Evolutionary conservation across 345 rosid species (phyloP).

Genomic region (Bruguiera sexangula): DNA sequence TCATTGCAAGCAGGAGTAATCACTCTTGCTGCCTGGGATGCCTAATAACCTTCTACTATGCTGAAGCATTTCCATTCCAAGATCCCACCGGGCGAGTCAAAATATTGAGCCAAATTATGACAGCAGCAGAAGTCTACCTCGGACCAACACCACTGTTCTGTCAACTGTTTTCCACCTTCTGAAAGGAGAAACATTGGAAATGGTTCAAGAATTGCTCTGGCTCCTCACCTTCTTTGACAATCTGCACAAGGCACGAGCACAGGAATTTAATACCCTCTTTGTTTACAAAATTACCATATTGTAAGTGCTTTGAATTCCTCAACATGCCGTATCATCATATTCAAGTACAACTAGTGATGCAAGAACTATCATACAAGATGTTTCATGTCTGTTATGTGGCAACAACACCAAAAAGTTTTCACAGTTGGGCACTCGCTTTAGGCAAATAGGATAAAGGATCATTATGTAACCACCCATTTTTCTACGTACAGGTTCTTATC

Average conservation of each 20-base stretch:
- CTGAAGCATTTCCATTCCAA: conserved; percentile 2
- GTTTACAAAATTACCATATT: too few species aligned
- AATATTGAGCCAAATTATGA: background rate
- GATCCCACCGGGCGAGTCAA: too few species aligned
- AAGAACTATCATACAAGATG: too few species aligned
- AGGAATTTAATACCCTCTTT: background rate
- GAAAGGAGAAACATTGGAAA: conserved; percentile 28
- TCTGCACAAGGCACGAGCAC: conserved; percentile 25
- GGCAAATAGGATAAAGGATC: too few species aligned
- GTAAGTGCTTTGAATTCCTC: too few species aligned
- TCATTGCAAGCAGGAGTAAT: conserved; percentile 39
- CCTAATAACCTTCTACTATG: conserved; percentile 19
- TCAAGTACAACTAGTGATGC: too few species aligned
- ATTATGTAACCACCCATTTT: background rate
- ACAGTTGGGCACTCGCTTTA: too few species aligned
- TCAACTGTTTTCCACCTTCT: conserved; percentile 22
- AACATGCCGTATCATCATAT: too few species aligned
- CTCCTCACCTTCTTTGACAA: conserved; percentile 42
- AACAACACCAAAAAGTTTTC: too few species aligned
- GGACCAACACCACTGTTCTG: conserved; percentile 1
- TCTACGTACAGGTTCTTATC: background rate
- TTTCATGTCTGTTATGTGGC: too few species aligned
- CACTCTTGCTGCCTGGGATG: conserved; percentile 44
- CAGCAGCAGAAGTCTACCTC: conserved; percentile 3
- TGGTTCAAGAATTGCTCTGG: conserved; percentile 36